Conservation (phyloP, 768 basidiomycete genomes). For the Mycena latifolia region DNA sequence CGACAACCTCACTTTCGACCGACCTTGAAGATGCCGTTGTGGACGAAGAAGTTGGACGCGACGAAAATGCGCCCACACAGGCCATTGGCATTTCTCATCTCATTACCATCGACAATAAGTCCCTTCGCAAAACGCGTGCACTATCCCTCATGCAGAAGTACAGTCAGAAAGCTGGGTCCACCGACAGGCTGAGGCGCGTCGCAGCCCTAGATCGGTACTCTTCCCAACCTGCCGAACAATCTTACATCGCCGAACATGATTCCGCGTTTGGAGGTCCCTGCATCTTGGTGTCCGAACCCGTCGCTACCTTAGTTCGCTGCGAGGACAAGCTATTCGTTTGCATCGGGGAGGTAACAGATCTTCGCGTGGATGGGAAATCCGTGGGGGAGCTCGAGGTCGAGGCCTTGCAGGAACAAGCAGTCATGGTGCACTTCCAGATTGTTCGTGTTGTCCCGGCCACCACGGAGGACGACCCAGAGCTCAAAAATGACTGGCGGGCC, state of each 20-base stretch:
- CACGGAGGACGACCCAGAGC: conserved; percentile 34
- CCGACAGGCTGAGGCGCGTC: conserved; percentile 1
- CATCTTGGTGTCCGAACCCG: conserved; percentile 41
- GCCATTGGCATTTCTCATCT: background rate
- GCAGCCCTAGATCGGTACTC: conserved; percentile 2
- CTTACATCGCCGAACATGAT: background rate
- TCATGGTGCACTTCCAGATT: conserved; percentile 40
- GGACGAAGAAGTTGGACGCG: conserved; percentile 1
- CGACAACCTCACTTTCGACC: background rate
- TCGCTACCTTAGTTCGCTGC: conserved; percentile 39
- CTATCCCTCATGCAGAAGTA: conserved; percentile 10
- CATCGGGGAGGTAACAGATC: conserved; percentile 43
- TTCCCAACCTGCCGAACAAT: background rate
- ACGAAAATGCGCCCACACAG: too few species aligned
- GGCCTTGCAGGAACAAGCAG: conserved; percentile 36
- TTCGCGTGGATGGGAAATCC: conserved; percentile 37
- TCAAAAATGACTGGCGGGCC: conserved; percentile 44
- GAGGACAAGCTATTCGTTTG: conserved; percentile 43
- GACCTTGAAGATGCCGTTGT: conserved; percentile 17
- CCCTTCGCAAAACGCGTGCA: conserved; percentile 1
- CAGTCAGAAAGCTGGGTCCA: background rate
- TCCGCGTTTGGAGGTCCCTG: too few species aligned
- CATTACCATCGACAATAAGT: background rate
- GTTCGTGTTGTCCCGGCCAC: conserved; percentile 39
- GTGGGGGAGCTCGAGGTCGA: conserved; percentile 33